These are phyloP conservation scores for Tubosaeta sp. DNA, from an alignment of 768 basidiomycete species.

Conservation along the genomic window DNA sequence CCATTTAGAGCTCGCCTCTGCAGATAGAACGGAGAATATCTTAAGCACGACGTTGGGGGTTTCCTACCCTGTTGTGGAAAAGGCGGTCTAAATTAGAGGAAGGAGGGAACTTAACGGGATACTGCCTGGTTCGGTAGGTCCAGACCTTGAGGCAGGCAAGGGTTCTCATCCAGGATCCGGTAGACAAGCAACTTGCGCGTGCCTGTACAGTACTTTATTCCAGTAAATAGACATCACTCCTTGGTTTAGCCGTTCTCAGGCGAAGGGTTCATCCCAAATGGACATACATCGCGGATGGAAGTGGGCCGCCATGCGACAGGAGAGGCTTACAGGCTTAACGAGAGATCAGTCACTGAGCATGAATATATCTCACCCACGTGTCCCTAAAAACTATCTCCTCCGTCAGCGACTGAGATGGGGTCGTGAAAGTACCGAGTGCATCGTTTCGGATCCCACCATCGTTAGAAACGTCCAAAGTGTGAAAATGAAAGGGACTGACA, in stretches of 20 bases:
- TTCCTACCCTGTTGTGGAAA: conserved; percentile 7
- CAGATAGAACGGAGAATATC: conserved; percentile 24
- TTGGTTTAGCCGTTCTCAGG: conserved; percentile 12
- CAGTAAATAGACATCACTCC: conserved; percentile 1
- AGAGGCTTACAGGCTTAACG: not conserved
- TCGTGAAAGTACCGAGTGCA: not conserved
- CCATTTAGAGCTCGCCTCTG: conserved; percentile 16
- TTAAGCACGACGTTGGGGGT: conserved; percentile 19
- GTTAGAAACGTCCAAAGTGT: not conserved
- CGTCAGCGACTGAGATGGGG: not conserved
- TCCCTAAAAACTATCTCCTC: not conserved
- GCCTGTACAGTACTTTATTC: not conserved
- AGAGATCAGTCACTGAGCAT: conserved; percentile 1
- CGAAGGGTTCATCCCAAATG: conserved; percentile 4
- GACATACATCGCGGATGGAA: not conserved
- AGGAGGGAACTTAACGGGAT: conserved; percentile 6
- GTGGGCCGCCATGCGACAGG: conserved; percentile 2
- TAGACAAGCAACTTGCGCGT: conserved; percentile 2
- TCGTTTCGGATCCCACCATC: not conserved
- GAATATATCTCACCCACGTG: not conserved
- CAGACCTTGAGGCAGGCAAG: conserved; percentile 10
- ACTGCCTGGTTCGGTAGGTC: conserved; percentile 11
- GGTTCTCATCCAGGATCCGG: conserved; percentile 21
- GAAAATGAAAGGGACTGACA: not conserved
- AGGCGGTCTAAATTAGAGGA: conserved; percentile 8